Conservation (phyloP, 176 grass and related monocot species). For the Panicum miliaceum region DNA sequence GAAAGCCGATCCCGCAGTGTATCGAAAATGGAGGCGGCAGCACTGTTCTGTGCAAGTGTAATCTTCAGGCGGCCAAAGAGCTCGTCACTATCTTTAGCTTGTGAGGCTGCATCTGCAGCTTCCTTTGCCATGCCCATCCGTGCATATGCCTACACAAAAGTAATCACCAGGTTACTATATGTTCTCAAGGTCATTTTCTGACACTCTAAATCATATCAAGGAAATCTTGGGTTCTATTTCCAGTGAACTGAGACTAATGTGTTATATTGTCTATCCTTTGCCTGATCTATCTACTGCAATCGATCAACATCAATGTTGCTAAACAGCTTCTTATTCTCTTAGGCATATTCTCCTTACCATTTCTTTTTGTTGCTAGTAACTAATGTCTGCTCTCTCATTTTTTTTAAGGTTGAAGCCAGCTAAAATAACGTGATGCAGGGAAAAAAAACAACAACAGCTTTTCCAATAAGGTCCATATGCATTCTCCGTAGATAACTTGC, state of each 20-base stretch:
- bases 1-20: slow-evolving; percentile 84
- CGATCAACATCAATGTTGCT: slow-evolving; percentile 1
- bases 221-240: neutral
- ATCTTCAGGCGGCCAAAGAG: slow-evolving; percentile 77
- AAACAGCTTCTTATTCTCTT: neutral
- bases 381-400: neutral
- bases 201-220: slow-evolving; percentile 26
- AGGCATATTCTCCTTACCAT: neutral
- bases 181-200: neutral
- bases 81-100: slow-evolving; percentile 85
- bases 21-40: slow-evolving; percentile 77
- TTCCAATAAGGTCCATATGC: neutral
- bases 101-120: slow-evolving; percentile 77
- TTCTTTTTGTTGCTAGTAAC: neutral
- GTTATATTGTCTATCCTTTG: slow-evolving; percentile 8
- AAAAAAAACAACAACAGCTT: neutral
- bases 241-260: slow-evolving; percentile 3
- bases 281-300: neutral
- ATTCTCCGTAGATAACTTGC: neutral
- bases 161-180: neutral
- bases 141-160: slow-evolving; percentile 71
- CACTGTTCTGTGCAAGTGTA: slow-evolving; percentile 76
- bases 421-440: neutral
- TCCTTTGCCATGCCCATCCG: slow-evolving; percentile 89
- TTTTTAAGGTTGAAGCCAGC: neutral